Conservation (phyloP, 163 green algal species). For the Scenedesmus sp. region DNA sequence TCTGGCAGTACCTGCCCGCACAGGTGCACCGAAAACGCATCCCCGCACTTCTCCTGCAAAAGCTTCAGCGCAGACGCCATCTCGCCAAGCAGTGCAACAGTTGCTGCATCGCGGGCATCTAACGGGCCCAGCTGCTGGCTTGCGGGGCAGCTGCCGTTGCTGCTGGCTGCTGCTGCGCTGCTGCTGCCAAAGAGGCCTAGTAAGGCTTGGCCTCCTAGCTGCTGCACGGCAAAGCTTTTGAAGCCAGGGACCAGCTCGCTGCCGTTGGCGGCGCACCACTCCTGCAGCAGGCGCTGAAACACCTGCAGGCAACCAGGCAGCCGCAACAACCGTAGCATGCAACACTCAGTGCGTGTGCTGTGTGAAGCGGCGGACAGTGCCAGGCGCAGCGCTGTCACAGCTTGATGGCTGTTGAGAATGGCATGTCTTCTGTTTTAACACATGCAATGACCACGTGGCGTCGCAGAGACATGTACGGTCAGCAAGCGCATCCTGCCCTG, state of each 20-base stretch:
- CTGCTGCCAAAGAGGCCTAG: constrained; percentile 66
- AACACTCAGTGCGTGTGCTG: background rate
- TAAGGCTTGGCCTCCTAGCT: constrained; percentile 75
- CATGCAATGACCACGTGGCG: background rate
- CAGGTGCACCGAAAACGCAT: constrained; percentile 75
- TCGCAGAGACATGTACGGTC: too few species aligned
- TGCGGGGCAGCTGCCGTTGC: constrained; percentile 64
- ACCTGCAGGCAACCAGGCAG: constrained; percentile 41
- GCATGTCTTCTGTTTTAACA: background rate
- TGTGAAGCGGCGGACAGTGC: background rate
- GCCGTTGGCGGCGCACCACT: constrained; percentile 54
- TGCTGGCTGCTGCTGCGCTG: constrained; percentile 39
- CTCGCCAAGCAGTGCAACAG: constrained; percentile 82
- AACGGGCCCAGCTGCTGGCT: constrained; percentile 48
- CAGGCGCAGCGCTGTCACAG: background rate
- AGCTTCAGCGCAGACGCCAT: constrained; percentile 69
- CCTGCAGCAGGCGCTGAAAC: constrained; percentile 53
- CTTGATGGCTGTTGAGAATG: background rate
- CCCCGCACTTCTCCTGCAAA: constrained; percentile 67
- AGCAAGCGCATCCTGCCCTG: background rate
- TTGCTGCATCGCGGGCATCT: constrained; percentile 81
- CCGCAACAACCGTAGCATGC: background rate
- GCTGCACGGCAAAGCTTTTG: constrained; percentile 71
- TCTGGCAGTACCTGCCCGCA: constrained; percentile 54
- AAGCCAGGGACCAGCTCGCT: constrained; percentile 69